Percentiles rank a stretch among this genome's conserved stretches.
Evolutionary conservation across 495 filamentous ascomycete species (phyloP).

Genomic region (Cercophora scortea): DNA sequence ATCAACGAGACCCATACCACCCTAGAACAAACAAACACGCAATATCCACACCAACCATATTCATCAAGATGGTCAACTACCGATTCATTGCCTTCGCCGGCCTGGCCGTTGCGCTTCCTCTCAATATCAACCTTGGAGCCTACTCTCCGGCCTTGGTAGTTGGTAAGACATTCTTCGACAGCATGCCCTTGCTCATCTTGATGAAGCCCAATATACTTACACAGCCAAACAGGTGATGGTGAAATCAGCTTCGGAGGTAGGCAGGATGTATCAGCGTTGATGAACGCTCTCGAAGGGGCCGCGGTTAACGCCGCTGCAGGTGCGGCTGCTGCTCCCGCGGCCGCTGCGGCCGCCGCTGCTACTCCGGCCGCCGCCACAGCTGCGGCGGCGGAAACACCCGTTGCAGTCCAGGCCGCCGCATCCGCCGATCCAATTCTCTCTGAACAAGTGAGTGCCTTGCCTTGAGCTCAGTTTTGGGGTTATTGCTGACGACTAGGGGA

Average conservation of each 20-base stretch:
- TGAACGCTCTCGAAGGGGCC: constrained; percentile 42
- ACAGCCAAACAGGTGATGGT: constrained; percentile 50
- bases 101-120: constrained; percentile 41
- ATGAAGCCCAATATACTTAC: constrained; percentile 6
- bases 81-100: constrained; percentile 31
- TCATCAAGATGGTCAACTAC: constrained; percentile 36
- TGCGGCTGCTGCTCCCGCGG: constrained; percentile 12
- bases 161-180: constrained; percentile 8
- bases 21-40: background rate
- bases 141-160: constrained; percentile 49
- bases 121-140: constrained; percentile 54
- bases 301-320: constrained; percentile 36
- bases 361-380: constrained; percentile 7
- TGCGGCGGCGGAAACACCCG: constrained; percentile 1
- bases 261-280: constrained; percentile 41
- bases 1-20: background rate
- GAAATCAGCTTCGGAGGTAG: constrained; percentile 52
- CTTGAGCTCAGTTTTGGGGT: background rate
- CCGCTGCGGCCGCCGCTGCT: constrained; percentile 14
- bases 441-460: constrained; percentile 22
- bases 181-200: background rate
- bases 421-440: constrained; percentile 27
- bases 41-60: constrained; percentile 1
- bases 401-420: constrained; percentile 12
- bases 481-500: background rate